Conservation (phyloP, 148 eudicot genomes). For the Chenopodium quinoa region DNA sequence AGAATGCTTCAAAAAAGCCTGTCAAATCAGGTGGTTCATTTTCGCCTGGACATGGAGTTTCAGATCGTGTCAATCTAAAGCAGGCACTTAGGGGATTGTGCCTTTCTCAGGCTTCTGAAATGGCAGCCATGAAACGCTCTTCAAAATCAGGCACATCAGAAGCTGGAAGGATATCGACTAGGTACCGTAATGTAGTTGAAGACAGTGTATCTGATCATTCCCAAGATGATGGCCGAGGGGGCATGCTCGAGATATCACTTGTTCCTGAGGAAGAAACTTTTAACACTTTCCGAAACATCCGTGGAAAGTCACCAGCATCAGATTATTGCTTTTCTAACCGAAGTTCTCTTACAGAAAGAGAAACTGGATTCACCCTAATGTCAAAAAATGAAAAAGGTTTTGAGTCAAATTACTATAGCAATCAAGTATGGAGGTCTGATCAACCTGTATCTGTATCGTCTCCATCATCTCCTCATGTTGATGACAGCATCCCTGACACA, state of each 20-base stretch:
- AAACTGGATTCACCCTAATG: not conserved
- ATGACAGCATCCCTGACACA: conserved; percentile 13
- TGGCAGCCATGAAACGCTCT: conserved; percentile 73
- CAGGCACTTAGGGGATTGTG: conserved; percentile 89
- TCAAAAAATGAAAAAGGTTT: conserved; percentile 25
- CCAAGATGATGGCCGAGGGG: conserved; percentile 25
- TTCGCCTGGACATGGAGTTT: conserved; percentile 65
- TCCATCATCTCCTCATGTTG: conserved; percentile 17
- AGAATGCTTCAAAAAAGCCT: conserved; percentile 63
- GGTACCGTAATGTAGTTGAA: conserved; percentile 60
- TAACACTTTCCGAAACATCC: conserved; percentile 32
- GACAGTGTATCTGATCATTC: conserved; percentile 39
- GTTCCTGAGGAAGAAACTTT: conserved; percentile 42
- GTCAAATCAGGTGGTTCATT: conserved; percentile 41
- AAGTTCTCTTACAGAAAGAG: conserved; percentile 39
- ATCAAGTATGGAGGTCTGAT: conserved; percentile 19
- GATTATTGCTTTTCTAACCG: conserved; percentile 36
- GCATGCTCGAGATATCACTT: conserved; percentile 49
- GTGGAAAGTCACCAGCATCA: conserved; percentile 28
- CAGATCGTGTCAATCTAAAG: conserved; percentile 76
- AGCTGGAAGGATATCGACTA: conserved; percentile 51
- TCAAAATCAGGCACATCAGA: conserved; percentile 63
- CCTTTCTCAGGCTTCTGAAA: conserved; percentile 94
- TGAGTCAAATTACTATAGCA: conserved; percentile 31
- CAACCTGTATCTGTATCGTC: conserved; percentile 12